phyloP scores from a whole-genome alignment of 176 grass and related monocot species.

The Oryza australiensis region DNA sequence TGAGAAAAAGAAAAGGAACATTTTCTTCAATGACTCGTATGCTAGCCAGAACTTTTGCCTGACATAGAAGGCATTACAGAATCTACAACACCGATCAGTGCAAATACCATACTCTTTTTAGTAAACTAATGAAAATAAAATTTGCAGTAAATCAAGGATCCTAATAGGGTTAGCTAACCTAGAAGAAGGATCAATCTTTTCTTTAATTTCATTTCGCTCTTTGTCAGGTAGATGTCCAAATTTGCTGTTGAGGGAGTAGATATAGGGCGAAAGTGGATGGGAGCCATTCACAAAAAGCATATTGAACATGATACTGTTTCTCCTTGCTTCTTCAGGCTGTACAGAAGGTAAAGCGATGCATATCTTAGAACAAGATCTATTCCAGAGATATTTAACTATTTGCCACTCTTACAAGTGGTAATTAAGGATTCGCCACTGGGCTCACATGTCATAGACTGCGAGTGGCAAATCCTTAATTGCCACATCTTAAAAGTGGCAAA shows the following conservation, averaged over 20 bases:
- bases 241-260: constrained; percentile 86
- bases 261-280: constrained; percentile 87
- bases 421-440: too few species aligned
- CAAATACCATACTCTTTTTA: background rate
- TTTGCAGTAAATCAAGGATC: constrained; percentile 25
- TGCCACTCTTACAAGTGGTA: too few species aligned
- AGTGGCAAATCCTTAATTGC: too few species aligned
- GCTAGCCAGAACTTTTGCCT: background rate
- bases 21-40: background rate
- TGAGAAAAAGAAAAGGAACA: constrained; percentile 2
- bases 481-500: too few species aligned
- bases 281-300: constrained; percentile 98
- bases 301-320: constrained; percentile 85
- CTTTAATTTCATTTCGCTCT: constrained; percentile 70
- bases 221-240: constrained; percentile 68
- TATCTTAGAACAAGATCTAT: constrained; percentile 26
- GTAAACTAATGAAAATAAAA: constrained; percentile 18
- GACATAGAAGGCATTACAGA: background rate
- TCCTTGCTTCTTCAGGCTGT: constrained; percentile 89
- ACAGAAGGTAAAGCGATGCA: constrained; percentile 34
- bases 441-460: too few species aligned
- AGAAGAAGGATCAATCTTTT: constrained; percentile 78
- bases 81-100: background rate
- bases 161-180: constrained; percentile 59
- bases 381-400: too few species aligned